A percentile compares a stretch with the other conserved stretches of the same genome.
Conservation (phyloP, 2,329 filamentous ascomycete species). For the Epichloe glyceriae region DNA sequence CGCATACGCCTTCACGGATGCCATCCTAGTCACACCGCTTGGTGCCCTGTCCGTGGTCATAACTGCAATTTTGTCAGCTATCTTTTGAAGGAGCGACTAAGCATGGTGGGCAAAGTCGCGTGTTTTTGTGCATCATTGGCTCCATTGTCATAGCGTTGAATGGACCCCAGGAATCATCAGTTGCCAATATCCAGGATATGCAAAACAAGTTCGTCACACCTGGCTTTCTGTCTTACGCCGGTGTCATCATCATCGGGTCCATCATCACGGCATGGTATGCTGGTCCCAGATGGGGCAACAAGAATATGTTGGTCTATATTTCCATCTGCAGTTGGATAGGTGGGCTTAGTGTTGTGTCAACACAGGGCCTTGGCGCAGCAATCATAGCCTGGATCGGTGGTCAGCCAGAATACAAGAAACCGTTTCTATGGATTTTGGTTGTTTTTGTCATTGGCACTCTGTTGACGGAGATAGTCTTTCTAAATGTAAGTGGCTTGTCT, state of each 20-base stretch:
- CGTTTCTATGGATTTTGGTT: conserved; percentile 87
- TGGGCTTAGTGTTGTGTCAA: conserved; percentile 86
- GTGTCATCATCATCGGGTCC: conserved; percentile 66
- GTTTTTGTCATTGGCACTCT: conserved; percentile 85
- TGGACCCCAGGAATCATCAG: conserved; percentile 74
- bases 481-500: conserved; percentile 57
- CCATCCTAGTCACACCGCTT: conserved; percentile 85
- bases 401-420: conserved; percentile 83
- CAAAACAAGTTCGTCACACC: conserved; percentile 74
- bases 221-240: conserved; percentile 74
- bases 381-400: conserved; percentile 79
- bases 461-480: conserved; percentile 83
- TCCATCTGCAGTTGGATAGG: conserved; percentile 93
- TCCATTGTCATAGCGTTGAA: conserved; percentile 92
- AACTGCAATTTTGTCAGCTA: conserved; percentile 78
- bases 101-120: conserved; percentile 89
- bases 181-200: conserved; percentile 84
- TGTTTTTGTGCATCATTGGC: conserved; percentile 93
- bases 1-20: conserved; percentile 92
- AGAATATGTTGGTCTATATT: conserved; percentile 95
- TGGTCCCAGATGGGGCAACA: conserved; percentile 82
- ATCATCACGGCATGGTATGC: conserved; percentile 63
- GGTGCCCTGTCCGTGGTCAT: conserved; percentile 88
- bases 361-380: conserved; percentile 81
- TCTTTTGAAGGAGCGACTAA: conserved; percentile 94